Evolutionary conservation across 139 green algal species (phyloP).

Genomic region (Monoraphidium neglectum): DNA sequence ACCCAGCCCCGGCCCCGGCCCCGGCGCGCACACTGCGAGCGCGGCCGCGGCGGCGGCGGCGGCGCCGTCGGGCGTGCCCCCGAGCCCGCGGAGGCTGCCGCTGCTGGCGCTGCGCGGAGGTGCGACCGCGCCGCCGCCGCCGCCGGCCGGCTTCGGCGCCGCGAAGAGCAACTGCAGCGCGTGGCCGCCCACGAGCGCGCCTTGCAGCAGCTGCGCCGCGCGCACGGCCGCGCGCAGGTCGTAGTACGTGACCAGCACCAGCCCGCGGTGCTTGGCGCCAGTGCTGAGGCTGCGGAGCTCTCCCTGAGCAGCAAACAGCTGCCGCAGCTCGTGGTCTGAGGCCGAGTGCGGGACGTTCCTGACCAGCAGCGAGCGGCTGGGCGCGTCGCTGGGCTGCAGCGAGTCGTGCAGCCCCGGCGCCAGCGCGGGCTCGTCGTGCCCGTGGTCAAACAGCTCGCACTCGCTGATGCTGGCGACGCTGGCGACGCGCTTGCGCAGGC

Average conservation of each 20-base stretch:
- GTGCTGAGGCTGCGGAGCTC: slow-evolving; percentile 85
- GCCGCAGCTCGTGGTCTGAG: slow-evolving; percentile 60
- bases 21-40: not conserved
- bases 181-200: slow-evolving; percentile 40
- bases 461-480: no score
- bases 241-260: slow-evolving; percentile 91
- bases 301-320: slow-evolving; percentile 57
- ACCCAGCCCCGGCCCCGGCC: slow-evolving; percentile 36
- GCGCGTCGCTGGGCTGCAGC: slow-evolving; percentile 22
- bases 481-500: no score
- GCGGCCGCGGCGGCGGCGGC: slow-evolving; percentile 11
- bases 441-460: no score
- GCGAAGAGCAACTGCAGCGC: slow-evolving; percentile 74
- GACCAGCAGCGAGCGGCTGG: slow-evolving; percentile 83
- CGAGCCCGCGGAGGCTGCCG: not conserved
- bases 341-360: slow-evolving; percentile 58
- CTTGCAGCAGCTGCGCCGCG: slow-evolving; percentile 69
- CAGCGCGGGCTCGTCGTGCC: no score
- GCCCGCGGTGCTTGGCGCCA: slow-evolving; percentile 73
- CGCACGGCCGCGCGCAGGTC: slow-evolving; percentile 81
- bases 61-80: not conserved
- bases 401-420: no score
- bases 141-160: slow-evolving; percentile 38
- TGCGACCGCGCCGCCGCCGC: not conserved
- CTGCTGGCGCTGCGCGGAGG: slow-evolving; percentile 12